Base-by-base conservation (phyloP, 805 yeast species). In the Yamadazyma nakazawae region DNA sequence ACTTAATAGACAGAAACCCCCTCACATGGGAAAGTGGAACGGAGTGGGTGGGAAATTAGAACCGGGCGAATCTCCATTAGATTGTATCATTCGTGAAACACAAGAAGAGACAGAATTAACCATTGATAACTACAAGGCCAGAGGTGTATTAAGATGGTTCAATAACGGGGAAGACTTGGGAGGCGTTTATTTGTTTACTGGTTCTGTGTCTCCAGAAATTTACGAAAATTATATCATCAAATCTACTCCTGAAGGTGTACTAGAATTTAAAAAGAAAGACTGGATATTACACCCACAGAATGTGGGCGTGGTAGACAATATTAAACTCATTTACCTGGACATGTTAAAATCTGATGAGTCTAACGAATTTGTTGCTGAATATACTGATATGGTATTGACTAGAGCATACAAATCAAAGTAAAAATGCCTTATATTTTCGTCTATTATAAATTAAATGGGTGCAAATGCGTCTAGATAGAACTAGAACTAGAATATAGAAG, bases 11-110 rank as follows among this genome's bases (percentile, higher is more conserved):
- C 64, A 68, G 46, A 72, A 72, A 46, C 56, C 63, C 10, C 77
- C 77, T 1, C 70, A 75, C 73, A 72, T 72, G 76, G 77, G 77
- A 13, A 56, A 68, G 41, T 72, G 76, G 76, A 72, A 72, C 52
- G 77, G 76, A 11, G 75, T 72, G 11, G 76, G 76, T 8, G 77
- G 77, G 5, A 72, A 72, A 48, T 49, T 72, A 14, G 70, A 69
- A 30, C 45, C 52, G 0, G 54, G 47, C 14, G 77, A 72, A 50
- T 50, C 66, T 1, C 69, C 75, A 1, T 47, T 59, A 32, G 64
- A 64, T n/a, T 70, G 76, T 46, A 72, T 72, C 16, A 61, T 66
- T 5, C 48, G 77, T 40, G 77, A 72, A 50, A 64, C 76, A 0
- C 25, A 50, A 18, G 76, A 72, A 54, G 76, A 72, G 52, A 70